Base-by-base conservation (phyloP, 2,329 filamentous ascomycete genomes). In the Curvularia sp. region DNA sequence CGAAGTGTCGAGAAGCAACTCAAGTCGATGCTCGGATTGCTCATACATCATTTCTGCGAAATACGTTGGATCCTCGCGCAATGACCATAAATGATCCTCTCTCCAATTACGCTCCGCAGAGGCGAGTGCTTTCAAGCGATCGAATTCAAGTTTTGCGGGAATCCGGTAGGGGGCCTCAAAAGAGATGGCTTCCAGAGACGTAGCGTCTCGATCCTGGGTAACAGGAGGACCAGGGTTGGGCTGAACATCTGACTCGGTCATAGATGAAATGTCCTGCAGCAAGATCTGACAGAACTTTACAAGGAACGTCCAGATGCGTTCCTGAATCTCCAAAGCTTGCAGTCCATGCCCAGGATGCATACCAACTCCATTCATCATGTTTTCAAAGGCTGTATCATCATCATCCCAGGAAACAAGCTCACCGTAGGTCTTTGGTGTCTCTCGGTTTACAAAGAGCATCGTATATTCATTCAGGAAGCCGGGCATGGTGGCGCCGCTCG, bases 1-100 rank as follows among this genome's bases (percentile, higher is more conserved):
- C 50, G 33, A 31, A 20, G 51, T 51, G 39, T 66, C 63, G 5
- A 50, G 24, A 3, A 65, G 42, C 31, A 60, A 51, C 42, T 69
- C 62, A 35, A 47, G 68, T 0, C 79, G 74, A 63, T 87, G 85
- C 12, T 85, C 82, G 22, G 74, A 77, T 28, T 67, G 64, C 1
- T 84, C 81, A 7, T 66, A 59, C 3, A 86, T 47, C n/a, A 71
- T 58, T 2, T 83, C 76, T 4, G 77, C 71, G 62, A 88, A 88
- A 71, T 87, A 88, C 0, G 74, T 73, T 0, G 86, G 85, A 66
- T 89, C 86, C 63, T 89, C 86, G 3, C 86, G 79, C 3, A 89
- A 71, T 0, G 79, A 67, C 80, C 81, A 69, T 3, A 64, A 2
- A 47, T 63, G 58, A 41, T 67, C 65, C 42, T 67, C 61, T 24